Evolutionary conservation across 2,329 filamentous ascomycete species (phyloP), one percentile per base, ranked within the genome.

Genomic region (Penicillium sp.): DNA sequence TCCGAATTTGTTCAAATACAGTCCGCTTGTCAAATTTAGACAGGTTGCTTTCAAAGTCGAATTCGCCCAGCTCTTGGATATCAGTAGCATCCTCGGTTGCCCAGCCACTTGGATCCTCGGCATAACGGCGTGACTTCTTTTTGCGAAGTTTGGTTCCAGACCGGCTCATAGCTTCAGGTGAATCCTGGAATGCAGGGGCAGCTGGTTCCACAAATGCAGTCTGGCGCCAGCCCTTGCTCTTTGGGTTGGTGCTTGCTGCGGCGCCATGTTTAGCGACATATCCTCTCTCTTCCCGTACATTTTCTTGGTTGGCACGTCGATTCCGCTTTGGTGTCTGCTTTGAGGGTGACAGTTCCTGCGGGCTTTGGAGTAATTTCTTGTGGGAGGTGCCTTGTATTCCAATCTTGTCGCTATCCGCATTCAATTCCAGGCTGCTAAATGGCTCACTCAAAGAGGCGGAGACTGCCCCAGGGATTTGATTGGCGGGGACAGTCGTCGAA

Each of bases 41-140:
- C 33, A 97, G 81, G 63, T 92, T 92, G 53, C 86, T 87, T 66
- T 90, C 87, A 68, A 97, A 97, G 73, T 97, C 93, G 67, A 97
- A 97, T 60, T 97, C 94, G 11, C 90, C 91, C 80, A 94, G 84
- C 70, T 95, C 93, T 75, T 93, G 90, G 23, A 94, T 90, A 70
- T 97, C 94, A 0, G 91, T 97, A 23, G 93, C 92, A 69, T 97
- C 93, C 70, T 97, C 94, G 0, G 93, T 97, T 4, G 91, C 92
- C 92, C 93, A 97, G 4, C 91, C 93, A 71, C 91, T 95, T 43
- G 91, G 75, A 53, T 82, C 79, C 55, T 84, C 82, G 9, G 66
- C 84, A 59, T 79, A 77, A 64, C 76, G 75, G 63, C 75, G 70
- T 74, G 74, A 68, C 60, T 73, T 71, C 60, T 76, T 78, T 56